A percentile compares a stretch with the other conserved stretches of the same genome.
Evolutionary conservation across 139 green algal genomes (phyloP).

Genomic region (Deuterostichococcus epilithicus): DNA sequence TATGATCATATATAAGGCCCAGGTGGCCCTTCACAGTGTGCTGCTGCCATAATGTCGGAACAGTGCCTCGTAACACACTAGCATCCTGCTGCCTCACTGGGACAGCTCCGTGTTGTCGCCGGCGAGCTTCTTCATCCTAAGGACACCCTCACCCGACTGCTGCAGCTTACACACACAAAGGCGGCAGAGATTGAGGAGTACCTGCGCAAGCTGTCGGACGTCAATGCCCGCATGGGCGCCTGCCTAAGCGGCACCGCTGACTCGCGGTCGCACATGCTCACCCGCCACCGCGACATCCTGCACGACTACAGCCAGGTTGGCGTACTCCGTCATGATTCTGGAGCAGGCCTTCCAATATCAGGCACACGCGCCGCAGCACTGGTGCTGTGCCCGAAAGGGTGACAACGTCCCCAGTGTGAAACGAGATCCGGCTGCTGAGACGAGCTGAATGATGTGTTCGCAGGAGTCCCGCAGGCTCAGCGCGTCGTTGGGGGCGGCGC

Average conservation of each 20-base stretch:
- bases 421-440: not conserved
- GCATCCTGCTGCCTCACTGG: too few relatives aligned
- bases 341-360: too few relatives aligned
- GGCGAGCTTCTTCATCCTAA: too few relatives aligned
- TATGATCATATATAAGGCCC: too few relatives aligned
- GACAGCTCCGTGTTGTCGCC: too few relatives aligned
- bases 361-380: too few relatives aligned
- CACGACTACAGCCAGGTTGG: slow-evolving; percentile 80
- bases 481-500: slow-evolving; percentile 50
- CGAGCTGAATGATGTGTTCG: not conserved
- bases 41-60: too few relatives aligned
- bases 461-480: slow-evolving; percentile 78
- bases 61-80: too few relatives aligned
- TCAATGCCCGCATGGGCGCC: slow-evolving; percentile 75
- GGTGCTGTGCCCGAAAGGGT: too few relatives aligned
- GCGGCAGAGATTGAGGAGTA: slow-evolving; percentile 71
- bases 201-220: slow-evolving; percentile 70
- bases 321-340: not conserved
- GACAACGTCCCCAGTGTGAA: too few relatives aligned
- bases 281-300: slow-evolving; percentile 89
- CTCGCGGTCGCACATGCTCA: slow-evolving; percentile 77
- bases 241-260: slow-evolving; percentile 56
- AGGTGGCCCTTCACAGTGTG: too few relatives aligned
- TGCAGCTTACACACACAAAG: slow-evolving; percentile 61
- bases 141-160: not conserved